Base-by-base conservation (phyloP, 495 filamentous ascomycete species). In the Xylaria telfairii region DNA sequence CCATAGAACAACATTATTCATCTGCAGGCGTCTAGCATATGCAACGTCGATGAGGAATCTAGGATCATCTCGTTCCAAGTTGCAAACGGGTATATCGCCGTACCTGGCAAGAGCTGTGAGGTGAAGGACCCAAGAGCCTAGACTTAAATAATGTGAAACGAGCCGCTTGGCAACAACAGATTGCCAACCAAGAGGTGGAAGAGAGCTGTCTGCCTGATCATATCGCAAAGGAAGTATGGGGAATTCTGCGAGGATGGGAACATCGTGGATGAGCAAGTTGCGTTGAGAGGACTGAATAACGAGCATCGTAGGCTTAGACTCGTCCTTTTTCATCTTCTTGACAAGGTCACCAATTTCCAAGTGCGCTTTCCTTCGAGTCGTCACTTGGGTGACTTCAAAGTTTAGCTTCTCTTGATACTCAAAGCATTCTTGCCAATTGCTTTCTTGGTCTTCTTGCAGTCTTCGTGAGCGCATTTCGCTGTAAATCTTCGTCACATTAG, bases 1-100 rank as follows among this genome's bases (percentile, higher is more conserved):
- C 96, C 96, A 99, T n/a, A 99, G 86, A 19, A 99, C 92, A 7
- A 99, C 93, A 71, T 95, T 95, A 75, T 95, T 97, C 73, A 92
- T 90, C 75, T 96, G 94, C 63, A 99, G 83, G 13, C 96, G 90
- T 63, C 96, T 83, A 1, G 96, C 96, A 80, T 98, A 99, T 3
- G 96, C 93, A 54, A 99, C 88, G 76, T 99, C 96, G 75, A 99
- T 98, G 64, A 98, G 82, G 78, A 93, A 99, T 28, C 92, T 87
- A 24, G 96, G 95, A 75, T 99, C 96, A 73, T 98, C 95, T 53
- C 89, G 90, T 76, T 98, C 96, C 34, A 99, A 83, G 74, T 99
- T 98, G 81, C 96, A 98, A 61, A 99, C 85, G 21, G 96, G 96
- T 44, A 98, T 88, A 81, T 98, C 92, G 26, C 96, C 96, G 77